Conservation (phyloP, 768 basidiomycete genomes). For the Megacollybia marginata region DNA sequence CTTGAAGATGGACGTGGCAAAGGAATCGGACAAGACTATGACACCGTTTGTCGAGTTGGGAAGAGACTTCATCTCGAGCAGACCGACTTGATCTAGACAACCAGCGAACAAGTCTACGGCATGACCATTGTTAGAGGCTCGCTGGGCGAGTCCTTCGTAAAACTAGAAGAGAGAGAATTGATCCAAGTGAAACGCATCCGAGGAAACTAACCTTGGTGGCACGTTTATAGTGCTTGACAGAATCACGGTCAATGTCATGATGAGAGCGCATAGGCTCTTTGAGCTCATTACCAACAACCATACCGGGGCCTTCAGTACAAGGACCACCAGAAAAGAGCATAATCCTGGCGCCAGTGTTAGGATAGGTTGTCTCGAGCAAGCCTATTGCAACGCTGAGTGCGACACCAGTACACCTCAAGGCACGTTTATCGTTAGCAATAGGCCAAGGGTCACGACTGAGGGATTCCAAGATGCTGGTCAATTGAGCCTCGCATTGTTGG, state of each 20-base stretch:
- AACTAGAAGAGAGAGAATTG: slow-evolving; percentile 48
- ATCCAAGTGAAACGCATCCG: not conserved
- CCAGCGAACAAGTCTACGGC: slow-evolving; percentile 94
- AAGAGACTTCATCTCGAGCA: slow-evolving; percentile 95
- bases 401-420: slow-evolving; percentile 91
- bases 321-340: slow-evolving; percentile 97
- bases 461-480: slow-evolving; percentile 87
- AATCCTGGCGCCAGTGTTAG: slow-evolving; percentile 92
- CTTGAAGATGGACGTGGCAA: slow-evolving; percentile 97
- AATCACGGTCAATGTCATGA: slow-evolving; percentile 97
- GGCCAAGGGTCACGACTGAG: slow-evolving; percentile 94
- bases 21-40: slow-evolving; percentile 94
- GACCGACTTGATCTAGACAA: slow-evolving; percentile 95
- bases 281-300: slow-evolving; percentile 92
- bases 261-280: slow-evolving; percentile 98
- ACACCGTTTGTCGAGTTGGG: slow-evolving; percentile 95
- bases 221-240: slow-evolving; percentile 94
- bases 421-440: slow-evolving; percentile 89
- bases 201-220: slow-evolving; percentile 72
- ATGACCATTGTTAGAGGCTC: slow-evolving; percentile 92
- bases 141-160: slow-evolving; percentile 90
- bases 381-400: slow-evolving; percentile 92
- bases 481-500: slow-evolving; percentile 90
- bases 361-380: slow-evolving; percentile 88
- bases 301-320: slow-evolving; percentile 92